These are phyloP conservation scores for Ramaria sp. DNA, from an alignment of 768 basidiomycete species.

Conservation along the genomic window DNA sequence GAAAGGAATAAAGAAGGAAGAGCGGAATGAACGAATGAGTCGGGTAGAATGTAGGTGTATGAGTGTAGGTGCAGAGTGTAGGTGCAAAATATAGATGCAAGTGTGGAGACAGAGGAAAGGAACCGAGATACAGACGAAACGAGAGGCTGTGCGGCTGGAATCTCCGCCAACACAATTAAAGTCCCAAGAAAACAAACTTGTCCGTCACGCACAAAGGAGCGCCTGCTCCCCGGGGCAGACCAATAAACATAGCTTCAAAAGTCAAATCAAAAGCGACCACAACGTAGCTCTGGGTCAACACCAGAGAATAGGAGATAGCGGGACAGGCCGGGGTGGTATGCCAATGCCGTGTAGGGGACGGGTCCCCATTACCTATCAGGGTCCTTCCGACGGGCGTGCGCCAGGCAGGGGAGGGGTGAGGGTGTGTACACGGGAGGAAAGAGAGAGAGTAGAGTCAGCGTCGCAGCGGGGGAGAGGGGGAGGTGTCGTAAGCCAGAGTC, in stretches of 20 bases:
- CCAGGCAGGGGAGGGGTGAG: too few species aligned
- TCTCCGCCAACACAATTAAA: background rate
- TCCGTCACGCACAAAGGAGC: background rate
- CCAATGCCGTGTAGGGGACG: too few species aligned
- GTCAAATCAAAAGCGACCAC: background rate
- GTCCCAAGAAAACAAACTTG: background rate
- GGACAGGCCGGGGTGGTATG: too few species aligned
- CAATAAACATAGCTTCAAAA: background rate
- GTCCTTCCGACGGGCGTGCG: too few species aligned
- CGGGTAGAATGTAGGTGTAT: too few species aligned
- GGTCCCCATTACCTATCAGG: too few species aligned
- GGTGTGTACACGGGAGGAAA: background rate
- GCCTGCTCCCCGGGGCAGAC: background rate
- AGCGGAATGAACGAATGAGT: too few species aligned
- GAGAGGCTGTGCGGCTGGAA: background rate
- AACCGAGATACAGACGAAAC: background rate
- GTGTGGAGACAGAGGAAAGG: background rate
- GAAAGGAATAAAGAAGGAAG: background rate
- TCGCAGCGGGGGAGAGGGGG: background rate
- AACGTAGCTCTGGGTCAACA: background rate
- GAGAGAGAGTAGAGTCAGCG: background rate
- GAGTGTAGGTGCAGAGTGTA: too few species aligned
- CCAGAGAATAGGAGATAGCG: background rate
- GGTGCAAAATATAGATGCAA: too few species aligned
- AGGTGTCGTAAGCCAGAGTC: background rate